Evolutionary conservation across 345 rosid species (phyloP), one percentile per base, ranked within the genome.

Genomic region (Bruguiera sexangula): DNA sequence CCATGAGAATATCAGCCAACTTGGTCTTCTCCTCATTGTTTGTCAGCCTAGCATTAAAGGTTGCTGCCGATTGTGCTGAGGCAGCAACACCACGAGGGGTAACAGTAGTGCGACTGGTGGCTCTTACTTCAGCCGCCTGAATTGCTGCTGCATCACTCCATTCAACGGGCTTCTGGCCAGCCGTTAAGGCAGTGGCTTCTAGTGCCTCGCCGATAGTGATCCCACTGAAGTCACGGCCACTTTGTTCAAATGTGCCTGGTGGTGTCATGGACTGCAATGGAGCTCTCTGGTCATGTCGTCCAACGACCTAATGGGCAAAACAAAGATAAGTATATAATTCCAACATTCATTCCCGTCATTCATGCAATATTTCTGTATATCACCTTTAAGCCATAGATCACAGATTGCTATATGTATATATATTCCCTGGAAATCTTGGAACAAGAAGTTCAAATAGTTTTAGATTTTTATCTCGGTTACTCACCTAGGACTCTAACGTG

Each of bases 71-170:
- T 46, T 93, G 96, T 15, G 97, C 97, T 0, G 87, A 80, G 1
- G 97, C 97, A 0, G 94, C 94, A 1, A 86, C 81, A 1, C 94
- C 97, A 0, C 88, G 91, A 0, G 97, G 88, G 60, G 68, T 62
- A 50, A 87, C 88, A 75, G 81, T 75, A 66, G 83, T 88, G 16
- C 86, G 79, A 9, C 94, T 92, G 0, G 92, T 90, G 46, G 97
- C 98, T 79, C 94, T 85, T 19, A 91, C 92, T 74, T 91, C 97
- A 0, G 97, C 96, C 0, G 98, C 92, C 74, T 93, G 98, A 67
- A 91, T 91, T 0, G 98, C 91, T 0, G 96, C 97, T 0, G 96
- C 96, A n/a, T 91, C 97, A 43, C 96, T 93, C 89, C 89, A 79
- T 26, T 88, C 96, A 34, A 93, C 96, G 0, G 92, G 85, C 82